Base-by-base conservation (phyloP, 2,329 filamentous ascomycete genomes). In the Pseudogymnoascus sp. region DNA sequence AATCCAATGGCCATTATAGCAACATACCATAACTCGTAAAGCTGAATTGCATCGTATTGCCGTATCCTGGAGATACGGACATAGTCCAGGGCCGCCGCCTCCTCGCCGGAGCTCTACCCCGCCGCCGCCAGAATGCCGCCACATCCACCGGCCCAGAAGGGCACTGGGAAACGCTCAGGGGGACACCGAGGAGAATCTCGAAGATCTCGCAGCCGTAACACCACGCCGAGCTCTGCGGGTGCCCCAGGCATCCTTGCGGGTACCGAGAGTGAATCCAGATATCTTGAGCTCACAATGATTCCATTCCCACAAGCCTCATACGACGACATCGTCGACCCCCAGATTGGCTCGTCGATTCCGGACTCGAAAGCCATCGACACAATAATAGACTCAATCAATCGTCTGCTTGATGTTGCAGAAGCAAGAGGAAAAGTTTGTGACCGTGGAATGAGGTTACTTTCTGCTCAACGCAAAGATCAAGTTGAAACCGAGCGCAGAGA, bases 201-300 rank as follows among this genome's bases (percentile, higher is more conserved):
- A 60, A 85, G 86, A 68, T 88, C 87, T 69, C 81, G 85, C 65
- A 92, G 88, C 72, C 87, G 90, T 71, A 93, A 92, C 75, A 90
- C 88, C 37, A 93, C 90, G 14, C 90, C 90, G 37, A 83, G 84
- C 70, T 81, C 72, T 7, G 64, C 62, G 5, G 65, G 63, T 52
- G 38, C 66, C 16, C 62, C 66, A 63, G 68, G 64, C 66, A 64
- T 85, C 40, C 83, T 83, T 1, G 79, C 81, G 4, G 78, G 83
- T 69, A 79, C 84, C 62, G 76, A 78, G 35, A 60, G 5, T 18
- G 81, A 84, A 64, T 84, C 87, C 21, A 82, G 88, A 62, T 89
- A 88, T 71, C 82, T 92, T 61, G 83, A 88, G 63, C 83, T 89
- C 21, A 80, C 78, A 69, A 83, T 83, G 68, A 83, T 82, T 67